Conservation (phyloP, 306 rosid genomes). For the Crataegus laevigata region DNA sequence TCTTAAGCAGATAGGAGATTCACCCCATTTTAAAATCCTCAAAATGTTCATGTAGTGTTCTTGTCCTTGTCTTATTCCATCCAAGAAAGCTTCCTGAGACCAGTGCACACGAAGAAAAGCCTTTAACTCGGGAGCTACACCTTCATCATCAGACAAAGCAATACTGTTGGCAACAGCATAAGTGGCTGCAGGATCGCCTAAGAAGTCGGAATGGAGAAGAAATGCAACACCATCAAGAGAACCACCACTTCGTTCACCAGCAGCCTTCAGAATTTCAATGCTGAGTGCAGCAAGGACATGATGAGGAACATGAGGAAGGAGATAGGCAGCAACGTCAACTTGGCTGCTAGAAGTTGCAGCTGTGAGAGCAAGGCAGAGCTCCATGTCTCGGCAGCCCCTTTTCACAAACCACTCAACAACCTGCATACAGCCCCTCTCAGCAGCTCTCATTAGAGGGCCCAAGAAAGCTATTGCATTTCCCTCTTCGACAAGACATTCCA, state of each 20-base stretch:
- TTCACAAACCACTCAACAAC: conserved; percentile 89
- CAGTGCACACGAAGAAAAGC: conserved; percentile 66
- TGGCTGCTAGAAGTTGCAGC: conserved; percentile 93
- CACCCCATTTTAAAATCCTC: conserved; percentile 70
- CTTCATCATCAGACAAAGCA: conserved; percentile 60
- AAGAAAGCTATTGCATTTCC: conserved; percentile 81
- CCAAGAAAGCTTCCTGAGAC: conserved; percentile 66
- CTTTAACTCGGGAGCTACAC: conserved; percentile 64
- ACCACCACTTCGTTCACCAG: conserved; percentile 77
- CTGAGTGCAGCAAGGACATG: conserved; percentile 71
- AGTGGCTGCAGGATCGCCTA: conserved; percentile 75
- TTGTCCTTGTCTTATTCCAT: conserved; percentile 55
- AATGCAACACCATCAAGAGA: conserved; percentile 81
- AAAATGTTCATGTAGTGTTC: conserved; percentile 59
- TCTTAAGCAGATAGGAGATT: conserved; percentile 64
- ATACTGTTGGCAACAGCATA: conserved; percentile 79
- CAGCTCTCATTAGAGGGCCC: conserved; percentile 93
- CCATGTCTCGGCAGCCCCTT: conserved; percentile 86
- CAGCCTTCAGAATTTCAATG: conserved; percentile 80
- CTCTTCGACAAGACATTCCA: conserved; percentile 91
- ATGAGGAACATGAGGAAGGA: conserved; percentile 81
- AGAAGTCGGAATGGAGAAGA: conserved; percentile 76
- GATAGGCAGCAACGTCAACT: conserved; percentile 59
- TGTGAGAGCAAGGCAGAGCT: conserved; percentile 87
- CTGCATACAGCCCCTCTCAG: conserved; percentile 80